These are phyloP conservation scores for Albatrellus ellisii DNA, from an alignment of 768 basidiomycete species.

Conservation along the genomic window DNA sequence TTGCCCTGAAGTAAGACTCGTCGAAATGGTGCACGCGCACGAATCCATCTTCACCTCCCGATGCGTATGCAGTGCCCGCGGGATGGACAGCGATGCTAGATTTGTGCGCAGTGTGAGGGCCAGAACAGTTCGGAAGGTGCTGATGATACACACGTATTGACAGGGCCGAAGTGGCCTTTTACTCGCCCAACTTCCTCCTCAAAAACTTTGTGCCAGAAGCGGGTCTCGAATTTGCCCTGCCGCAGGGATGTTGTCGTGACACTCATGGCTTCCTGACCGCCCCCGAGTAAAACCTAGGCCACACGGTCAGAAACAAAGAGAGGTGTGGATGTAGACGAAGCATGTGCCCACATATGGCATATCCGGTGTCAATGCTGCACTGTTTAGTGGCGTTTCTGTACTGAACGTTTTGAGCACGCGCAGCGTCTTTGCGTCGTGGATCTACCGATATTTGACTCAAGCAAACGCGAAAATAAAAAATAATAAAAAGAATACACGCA, in stretches of 20 bases:
- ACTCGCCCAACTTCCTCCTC: constrained; percentile 97
- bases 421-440: constrained; percentile 84
- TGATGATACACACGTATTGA: constrained; percentile 69
- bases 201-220: constrained; percentile 96
- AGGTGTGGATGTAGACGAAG: not conserved
- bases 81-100: constrained; percentile 87
- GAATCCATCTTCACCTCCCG: constrained; percentile 95
- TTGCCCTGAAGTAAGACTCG: constrained; percentile 84
- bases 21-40: constrained; percentile 88
- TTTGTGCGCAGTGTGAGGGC: too few relatives aligned
- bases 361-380: constrained; percentile 73
- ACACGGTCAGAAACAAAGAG: not conserved
- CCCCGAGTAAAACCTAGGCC: constrained; percentile 86
- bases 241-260: constrained; percentile 91
- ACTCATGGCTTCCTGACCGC: constrained; percentile 96
- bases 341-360: constrained; percentile 63
- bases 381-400: constrained; percentile 93
- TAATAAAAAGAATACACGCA: constrained; percentile 24
- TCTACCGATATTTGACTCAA: constrained; percentile 23
- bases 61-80: constrained; percentile 76
- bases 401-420: constrained; percentile 86
- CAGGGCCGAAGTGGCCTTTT: constrained; percentile 93
- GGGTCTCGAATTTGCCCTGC: constrained; percentile 95
- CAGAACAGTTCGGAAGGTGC: not conserved
- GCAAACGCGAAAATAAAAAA: not conserved